phyloP scores from a whole-genome alignment of 805 yeast genomes.

The Cyberlindnera bimundalis region DNA sequence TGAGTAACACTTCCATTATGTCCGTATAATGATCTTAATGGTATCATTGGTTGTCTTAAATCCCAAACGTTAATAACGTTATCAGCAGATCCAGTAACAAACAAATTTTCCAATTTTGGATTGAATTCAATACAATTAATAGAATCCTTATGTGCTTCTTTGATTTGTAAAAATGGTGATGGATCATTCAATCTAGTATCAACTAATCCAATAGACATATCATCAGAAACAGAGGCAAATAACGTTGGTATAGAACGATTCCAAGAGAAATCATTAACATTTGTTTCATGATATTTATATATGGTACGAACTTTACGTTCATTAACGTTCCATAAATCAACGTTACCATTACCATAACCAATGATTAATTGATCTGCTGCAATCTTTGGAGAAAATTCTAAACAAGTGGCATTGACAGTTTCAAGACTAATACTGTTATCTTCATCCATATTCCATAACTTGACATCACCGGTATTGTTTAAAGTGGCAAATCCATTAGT shows the following conservation, averaged over 20 bases:
- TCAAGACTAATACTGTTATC: background rate
- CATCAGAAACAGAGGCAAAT: slow-evolving; percentile 74
- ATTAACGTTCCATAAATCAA: slow-evolving; percentile 67
- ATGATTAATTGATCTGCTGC: slow-evolving; percentile 44
- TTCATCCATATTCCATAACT: slow-evolving; percentile 37
- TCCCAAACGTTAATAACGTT: slow-evolving; percentile 74
- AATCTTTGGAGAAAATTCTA: slow-evolving; percentile 15
- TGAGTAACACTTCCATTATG: slow-evolving; percentile 56
- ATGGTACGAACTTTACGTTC: slow-evolving; percentile 18
- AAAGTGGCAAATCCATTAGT: slow-evolving; percentile 23
- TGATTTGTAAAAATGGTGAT: slow-evolving; percentile 39
- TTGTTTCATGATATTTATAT: slow-evolving; percentile 47
- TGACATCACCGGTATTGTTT: slow-evolving; percentile 42
- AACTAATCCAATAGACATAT: slow-evolving; percentile 54
- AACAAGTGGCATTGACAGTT: background rate
- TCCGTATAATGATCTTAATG: slow-evolving; percentile 65
- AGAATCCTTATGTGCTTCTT: slow-evolving; percentile 53
- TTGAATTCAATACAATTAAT: slow-evolving; percentile 69
- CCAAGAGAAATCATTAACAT: slow-evolving; percentile 68
- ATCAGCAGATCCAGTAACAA: slow-evolving; percentile 80
- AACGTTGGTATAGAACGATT: slow-evolving; percentile 39
- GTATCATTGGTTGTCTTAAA: slow-evolving; percentile 54
- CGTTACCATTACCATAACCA: slow-evolving; percentile 62
- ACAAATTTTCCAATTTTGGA: slow-evolving; percentile 46
- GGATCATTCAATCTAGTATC: slow-evolving; percentile 45